These are phyloP conservation scores for Colletotrichum sp. DNA, from an alignment of 2,329 filamentous ascomycete genomes.

Conservation along the genomic window DNA sequence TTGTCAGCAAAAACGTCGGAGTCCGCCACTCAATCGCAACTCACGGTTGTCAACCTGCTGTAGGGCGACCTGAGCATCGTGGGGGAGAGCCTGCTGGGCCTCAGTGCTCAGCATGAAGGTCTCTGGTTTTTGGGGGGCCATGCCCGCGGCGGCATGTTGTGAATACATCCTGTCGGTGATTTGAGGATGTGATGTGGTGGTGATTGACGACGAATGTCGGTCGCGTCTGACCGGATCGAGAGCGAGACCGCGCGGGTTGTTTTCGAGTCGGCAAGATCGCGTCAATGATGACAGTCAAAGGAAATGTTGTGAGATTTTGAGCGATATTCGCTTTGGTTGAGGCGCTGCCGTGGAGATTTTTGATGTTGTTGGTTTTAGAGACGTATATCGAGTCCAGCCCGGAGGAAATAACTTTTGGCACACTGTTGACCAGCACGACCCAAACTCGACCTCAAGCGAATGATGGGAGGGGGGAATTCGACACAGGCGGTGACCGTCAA, in stretches of 20 bases:
- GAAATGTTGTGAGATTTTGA: background rate
- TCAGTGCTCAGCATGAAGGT: conserved; percentile 98
- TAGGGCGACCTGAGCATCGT: conserved; percentile 94
- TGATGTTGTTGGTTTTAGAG: conserved; percentile 1
- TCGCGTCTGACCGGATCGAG: conserved; percentile 22
- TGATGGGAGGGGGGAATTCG: conserved; percentile 31
- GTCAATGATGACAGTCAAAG: conserved; percentile 2
- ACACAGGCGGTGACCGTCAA: conserved; percentile 44
- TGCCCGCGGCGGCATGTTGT: conserved; percentile 79
- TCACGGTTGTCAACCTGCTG: conserved; percentile 98
- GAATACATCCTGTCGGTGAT: conserved; percentile 69
- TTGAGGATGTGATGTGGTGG: background rate
- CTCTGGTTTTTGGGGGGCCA: conserved; percentile 96
- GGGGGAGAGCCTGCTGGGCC: conserved; percentile 93
- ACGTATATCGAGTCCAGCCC: conserved; percentile 52
- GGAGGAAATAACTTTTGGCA: conserved; percentile 25
- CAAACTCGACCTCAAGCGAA: conserved; percentile 54
- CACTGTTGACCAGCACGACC: conserved; percentile 30
- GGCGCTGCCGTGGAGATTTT: conserved; percentile 23
- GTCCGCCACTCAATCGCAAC: conserved; percentile 35
- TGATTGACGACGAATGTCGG: conserved; percentile 20
- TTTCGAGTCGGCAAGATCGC: background rate
- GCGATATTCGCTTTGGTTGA: conserved; percentile 8
- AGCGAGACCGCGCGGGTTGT: background rate
- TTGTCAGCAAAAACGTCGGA: conserved; percentile 26